Base-by-base conservation (phyloP, 371 early-diverging fungal genomes). In the Apophysomyces variabilis region DNA sequence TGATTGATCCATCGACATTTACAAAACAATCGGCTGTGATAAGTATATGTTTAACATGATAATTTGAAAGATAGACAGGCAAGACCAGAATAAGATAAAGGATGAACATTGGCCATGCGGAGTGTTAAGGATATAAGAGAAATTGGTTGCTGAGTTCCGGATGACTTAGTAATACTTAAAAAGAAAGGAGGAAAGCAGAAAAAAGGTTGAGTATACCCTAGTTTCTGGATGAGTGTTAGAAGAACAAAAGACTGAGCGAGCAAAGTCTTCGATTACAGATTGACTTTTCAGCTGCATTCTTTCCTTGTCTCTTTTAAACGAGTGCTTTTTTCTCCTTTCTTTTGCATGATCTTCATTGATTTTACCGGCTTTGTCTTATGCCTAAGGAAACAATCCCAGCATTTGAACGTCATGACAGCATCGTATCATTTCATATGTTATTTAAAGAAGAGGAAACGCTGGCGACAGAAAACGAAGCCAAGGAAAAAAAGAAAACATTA, bases 251-350 rank as follows among this genome's bases (percentile, higher is more conserved):
- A 47, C 2, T n/a, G 47, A 50, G 16, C 11, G 21, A 50, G 21
- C 21, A 11, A 21, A 6, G n/a, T 16, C 11, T 50, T 50, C 5
- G 18, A 21, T 50, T 11, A 41, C n/a, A 21, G 16, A 50, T 50
- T 50, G 54, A 50, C 54, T 50, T 50, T 50, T 21, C 54, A 50
- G 54, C 54, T 50, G 21, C 54, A 50, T 62, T 46, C 62, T 62
- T 62, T 36, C 18, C 18, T 41, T 41, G 41, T 2, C 13, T 8
- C 41, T 43, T 26, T 43, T 46, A 44, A 32, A 47, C 44, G 32
- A 26, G 18, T 12, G 3, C 43, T 47, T 47, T 14, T 47, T 26
- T 32, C 36, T 62, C 43, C 36, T 36, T 38, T 62, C 18, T 62
- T 47, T 8, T 41, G 41, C 41, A 41, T 41, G 41, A 14, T 47